Base-by-base conservation (phyloP, 805 yeast genomes). In the Lipomyces anomalus region DNA sequence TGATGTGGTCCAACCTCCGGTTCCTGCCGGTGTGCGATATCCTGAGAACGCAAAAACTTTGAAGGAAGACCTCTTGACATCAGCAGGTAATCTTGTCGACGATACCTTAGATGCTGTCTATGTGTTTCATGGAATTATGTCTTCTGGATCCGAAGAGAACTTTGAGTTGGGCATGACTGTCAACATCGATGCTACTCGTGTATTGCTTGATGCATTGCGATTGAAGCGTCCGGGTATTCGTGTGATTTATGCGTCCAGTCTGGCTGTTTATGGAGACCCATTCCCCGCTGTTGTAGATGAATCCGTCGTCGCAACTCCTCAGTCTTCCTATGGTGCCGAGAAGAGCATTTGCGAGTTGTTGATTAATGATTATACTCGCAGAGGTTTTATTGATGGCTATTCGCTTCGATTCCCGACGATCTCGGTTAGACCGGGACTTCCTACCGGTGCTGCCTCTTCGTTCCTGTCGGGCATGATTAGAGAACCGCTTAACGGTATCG, bases 101-200 rank as follows among this genome's bases (percentile, higher is more conserved):
- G 16, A 35, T 11, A 48, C 44, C 28, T 17, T 54, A 13, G 54
- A 52, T 32, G 48, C 43, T 3, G 52, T 46, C 20, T 56, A 39
- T 28, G 41, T 57, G 20, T 54, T 57, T 36, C 60, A 57, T 40
- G 60, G 60, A 16, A 53, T 57, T 44, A 57, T 57, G 60, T 57
- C 60, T 4, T 51, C 58, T 13, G 60, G 60, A 13, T 40, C 61
- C 5, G 61, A 57, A 42, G 51, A 44, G 29, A 46, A 57, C 39
- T 57, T 56, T 32, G 58, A 54, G 40, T 55, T 57, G 16, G 61
- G 61, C 11, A 47, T 56, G 50, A 35, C 43, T 4, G 61, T 52
- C 21, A 57, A 57, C 29, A 35, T 57, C 22, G 59, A 56, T 32
- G 47, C 61, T 9, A 56, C 60, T 4, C 37, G 59, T 11, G 42